Percentiles rank a stretch among this genome's conserved stretches.
phyloP scores from a whole-genome alignment of 2,329 filamentous ascomycete genomes.

The Fusarium citri region DNA sequence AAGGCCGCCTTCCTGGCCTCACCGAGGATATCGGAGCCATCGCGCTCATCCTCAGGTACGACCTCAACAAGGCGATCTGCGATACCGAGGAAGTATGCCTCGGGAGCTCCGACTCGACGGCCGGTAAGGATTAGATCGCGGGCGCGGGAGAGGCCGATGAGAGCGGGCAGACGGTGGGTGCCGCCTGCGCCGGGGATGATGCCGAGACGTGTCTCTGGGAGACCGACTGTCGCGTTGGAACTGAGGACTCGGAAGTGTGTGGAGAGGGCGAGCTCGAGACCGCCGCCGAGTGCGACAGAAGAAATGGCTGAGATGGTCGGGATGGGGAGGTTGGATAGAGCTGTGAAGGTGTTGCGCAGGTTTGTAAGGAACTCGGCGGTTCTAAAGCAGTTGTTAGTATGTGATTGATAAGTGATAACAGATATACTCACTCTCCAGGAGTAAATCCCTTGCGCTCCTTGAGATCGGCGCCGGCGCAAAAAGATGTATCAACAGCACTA shows the following conservation, averaged over 20 bases:
- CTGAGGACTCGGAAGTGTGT: constrained; percentile 90
- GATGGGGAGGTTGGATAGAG: constrained; percentile 80
- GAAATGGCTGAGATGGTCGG: constrained; percentile 91
- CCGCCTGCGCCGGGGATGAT: constrained; percentile 97
- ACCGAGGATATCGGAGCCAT: constrained; percentile 59
- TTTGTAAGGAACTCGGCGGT: constrained; percentile 81
- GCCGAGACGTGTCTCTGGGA: constrained; percentile 91
- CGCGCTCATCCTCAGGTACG: constrained; percentile 64
- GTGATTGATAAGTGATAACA: not conserved
- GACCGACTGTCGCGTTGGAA: constrained; percentile 79
- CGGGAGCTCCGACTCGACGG: constrained; percentile 81
- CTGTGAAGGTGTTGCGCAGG: constrained; percentile 80
- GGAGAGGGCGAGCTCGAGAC: constrained; percentile 89
- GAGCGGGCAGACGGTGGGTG: constrained; percentile 83
- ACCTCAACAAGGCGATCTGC: constrained; percentile 92
- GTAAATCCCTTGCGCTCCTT: constrained; percentile 87
- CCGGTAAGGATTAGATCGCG: constrained; percentile 92
- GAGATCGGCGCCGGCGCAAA: constrained; percentile 94
- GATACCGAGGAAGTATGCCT: constrained; percentile 92
- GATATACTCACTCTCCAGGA: constrained; percentile 74
- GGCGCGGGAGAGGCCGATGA: constrained; percentile 85
- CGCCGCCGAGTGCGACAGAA: constrained; percentile 89
- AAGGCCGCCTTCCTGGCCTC: constrained; percentile 76
- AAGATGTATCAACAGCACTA: constrained; percentile 85
- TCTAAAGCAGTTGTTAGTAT: constrained; percentile 57